A percentile compares a stretch with the other conserved stretches of the same genome.
These are phyloP conservation scores for Heterobasidion irregulare DNA, from an alignment of 1,284 basidiomycete genomes.

Conservation along the genomic window DNA sequence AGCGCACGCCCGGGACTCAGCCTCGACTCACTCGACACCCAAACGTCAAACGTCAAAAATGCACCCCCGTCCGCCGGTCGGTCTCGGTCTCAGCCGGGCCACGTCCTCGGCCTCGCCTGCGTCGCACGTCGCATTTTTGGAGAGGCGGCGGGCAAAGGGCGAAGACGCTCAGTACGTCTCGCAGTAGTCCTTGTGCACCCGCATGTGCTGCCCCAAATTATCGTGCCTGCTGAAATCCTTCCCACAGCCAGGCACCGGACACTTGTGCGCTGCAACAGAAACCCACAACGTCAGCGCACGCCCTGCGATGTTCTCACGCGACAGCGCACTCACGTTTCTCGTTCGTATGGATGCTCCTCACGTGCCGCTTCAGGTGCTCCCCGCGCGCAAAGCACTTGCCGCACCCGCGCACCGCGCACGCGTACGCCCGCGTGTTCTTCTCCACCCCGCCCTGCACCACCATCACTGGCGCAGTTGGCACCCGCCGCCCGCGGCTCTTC, in stretches of 20 bases:
- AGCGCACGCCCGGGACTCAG: no score
- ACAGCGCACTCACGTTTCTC: slow-evolving; percentile 58
- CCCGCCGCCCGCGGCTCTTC: slow-evolving; percentile 61
- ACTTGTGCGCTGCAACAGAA: slow-evolving; percentile 56
- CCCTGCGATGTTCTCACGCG: slow-evolving; percentile 2
- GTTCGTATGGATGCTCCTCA: slow-evolving; percentile 72
- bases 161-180: background rate
- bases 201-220: slow-evolving; percentile 76
- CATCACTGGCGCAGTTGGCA: slow-evolving; percentile 47
- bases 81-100: no score
- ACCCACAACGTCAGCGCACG: slow-evolving; percentile 4
- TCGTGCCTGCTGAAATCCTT: slow-evolving; percentile 83
- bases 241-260: slow-evolving; percentile 67
- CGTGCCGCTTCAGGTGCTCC: slow-evolving; percentile 75
- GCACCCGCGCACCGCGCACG: slow-evolving; percentile 67
- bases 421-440: slow-evolving; percentile 51
- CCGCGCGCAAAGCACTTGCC: slow-evolving; percentile 73
- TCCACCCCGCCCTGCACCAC: slow-evolving; percentile 26
- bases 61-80: no score
- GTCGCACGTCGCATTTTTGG: no score
- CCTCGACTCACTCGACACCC: no score
- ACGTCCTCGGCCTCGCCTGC: no score
- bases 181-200: slow-evolving; percentile 55
- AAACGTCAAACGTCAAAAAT: no score
- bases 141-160: background rate